A percentile compares a stretch with the other conserved stretches of the same genome.
These are phyloP conservation scores for Candolleomyces aberdarensis DNA, from an alignment of 768 basidiomycete species.

Conservation along the genomic window DNA sequence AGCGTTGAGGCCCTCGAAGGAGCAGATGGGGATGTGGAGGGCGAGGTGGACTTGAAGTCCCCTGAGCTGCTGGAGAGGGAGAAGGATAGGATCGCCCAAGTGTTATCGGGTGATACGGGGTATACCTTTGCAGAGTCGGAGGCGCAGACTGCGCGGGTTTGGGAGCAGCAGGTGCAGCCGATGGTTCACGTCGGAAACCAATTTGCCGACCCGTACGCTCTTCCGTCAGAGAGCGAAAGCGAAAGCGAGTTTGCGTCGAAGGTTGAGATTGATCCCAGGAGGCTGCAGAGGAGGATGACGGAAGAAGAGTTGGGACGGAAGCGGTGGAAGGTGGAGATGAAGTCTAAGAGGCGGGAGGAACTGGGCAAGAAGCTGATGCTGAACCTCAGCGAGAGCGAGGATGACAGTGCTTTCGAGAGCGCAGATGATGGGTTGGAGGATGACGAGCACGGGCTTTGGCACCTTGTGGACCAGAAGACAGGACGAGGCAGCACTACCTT, in stretches of 20 bases:
- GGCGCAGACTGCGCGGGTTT: neutral
- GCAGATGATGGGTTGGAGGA: constrained; percentile 3
- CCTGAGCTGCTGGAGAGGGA: neutral
- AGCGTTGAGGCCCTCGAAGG: neutral
- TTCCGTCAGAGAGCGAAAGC: constrained; percentile 11
- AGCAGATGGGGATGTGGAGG: neutral
- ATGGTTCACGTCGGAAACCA: neutral
- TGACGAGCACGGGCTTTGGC: neutral
- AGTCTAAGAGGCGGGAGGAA: neutral
- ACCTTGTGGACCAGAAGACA: neutral
- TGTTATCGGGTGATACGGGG: neutral
- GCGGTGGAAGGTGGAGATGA: neutral
- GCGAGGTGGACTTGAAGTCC: neutral
- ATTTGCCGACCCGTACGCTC: constrained; percentile 2
- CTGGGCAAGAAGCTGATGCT: neutral
- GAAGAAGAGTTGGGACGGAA: neutral
- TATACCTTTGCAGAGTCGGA: neutral
- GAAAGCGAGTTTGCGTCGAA: neutral
- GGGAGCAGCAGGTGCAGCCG: neutral
- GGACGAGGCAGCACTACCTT: neutral
- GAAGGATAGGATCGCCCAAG: neutral
- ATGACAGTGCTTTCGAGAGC: constrained; percentile 1
- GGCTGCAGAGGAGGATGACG: neutral
- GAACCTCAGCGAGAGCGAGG: constrained; percentile 5
- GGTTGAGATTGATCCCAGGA: neutral